Conservation (phyloP, 2,329 filamentous ascomycete genomes). For the Parascedosporium putredinis region DNA sequence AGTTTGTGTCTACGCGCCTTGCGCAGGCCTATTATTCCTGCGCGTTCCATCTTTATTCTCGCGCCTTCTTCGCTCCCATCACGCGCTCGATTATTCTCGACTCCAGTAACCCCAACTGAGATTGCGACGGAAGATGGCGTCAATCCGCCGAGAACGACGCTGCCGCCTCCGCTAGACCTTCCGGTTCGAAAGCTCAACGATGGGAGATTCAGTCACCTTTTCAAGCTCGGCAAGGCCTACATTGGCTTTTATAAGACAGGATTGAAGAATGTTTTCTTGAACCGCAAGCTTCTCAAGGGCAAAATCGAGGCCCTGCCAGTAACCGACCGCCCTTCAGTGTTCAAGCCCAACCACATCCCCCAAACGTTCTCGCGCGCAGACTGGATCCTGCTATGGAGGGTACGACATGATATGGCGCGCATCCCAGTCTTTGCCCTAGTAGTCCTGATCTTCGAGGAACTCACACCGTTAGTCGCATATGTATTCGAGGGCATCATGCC, state of each 20-base stretch:
- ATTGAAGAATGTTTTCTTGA: constrained; percentile 61
- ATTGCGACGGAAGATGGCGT: constrained; percentile 21
- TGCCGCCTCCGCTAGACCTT: constrained; percentile 57
- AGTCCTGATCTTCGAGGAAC: constrained; percentile 71
- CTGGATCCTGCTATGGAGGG: constrained; percentile 60
- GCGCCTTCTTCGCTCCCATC: neutral
- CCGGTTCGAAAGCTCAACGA: constrained; percentile 41
- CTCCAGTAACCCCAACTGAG: neutral
- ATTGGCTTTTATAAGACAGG: constrained; percentile 80
- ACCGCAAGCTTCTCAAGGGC: constrained; percentile 43
- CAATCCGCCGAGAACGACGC: constrained; percentile 65
- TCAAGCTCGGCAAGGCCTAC: constrained; percentile 67
- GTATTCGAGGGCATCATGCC: constrained; percentile 63
- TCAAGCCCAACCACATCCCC: constrained; percentile 22
- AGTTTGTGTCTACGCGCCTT: constrained; percentile 5
- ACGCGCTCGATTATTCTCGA: constrained; percentile 3
- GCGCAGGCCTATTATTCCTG: neutral
- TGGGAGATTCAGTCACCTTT: constrained; percentile 30
- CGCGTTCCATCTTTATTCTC: neutral
- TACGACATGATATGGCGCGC: constrained; percentile 61
- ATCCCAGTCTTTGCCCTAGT: constrained; percentile 70
- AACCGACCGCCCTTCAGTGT: constrained; percentile 40
- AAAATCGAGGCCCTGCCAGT: constrained; percentile 33
- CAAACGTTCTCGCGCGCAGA: constrained; percentile 47
- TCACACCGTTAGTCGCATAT: constrained; percentile 71